A percentile compares a stretch with the other conserved stretches of the same genome.
Conservation (phyloP, 1,284 basidiomycete species). For the Apiotrichum laibachii region DNA sequence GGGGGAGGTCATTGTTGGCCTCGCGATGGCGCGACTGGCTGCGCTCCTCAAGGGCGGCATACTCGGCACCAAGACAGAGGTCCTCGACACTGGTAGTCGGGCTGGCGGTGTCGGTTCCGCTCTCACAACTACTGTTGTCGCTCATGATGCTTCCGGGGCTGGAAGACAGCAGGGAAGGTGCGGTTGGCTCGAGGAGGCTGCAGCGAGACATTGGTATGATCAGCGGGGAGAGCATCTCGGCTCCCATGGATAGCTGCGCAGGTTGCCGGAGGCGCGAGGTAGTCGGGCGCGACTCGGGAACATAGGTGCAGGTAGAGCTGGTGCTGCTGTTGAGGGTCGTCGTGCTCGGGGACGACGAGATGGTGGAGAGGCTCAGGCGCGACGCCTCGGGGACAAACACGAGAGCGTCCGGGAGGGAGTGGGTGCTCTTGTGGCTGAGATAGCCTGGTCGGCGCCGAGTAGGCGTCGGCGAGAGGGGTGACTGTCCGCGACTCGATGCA, state of each 20-base stretch:
- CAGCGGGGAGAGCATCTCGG: slow-evolving; percentile 4
- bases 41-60: not conserved
- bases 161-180: slow-evolving; percentile 4
- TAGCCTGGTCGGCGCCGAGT: slow-evolving; percentile 6
- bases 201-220: not conserved
- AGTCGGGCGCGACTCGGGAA: slow-evolving; percentile 3
- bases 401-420: slow-evolving; percentile 4
- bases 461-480: slow-evolving; percentile 18
- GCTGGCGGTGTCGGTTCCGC: slow-evolving; percentile 1
- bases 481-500: not conserved
- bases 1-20: not conserved
- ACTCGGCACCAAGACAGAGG: slow-evolving; percentile 8
- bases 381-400: not conserved
- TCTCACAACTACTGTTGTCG: slow-evolving; percentile 9
- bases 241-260: slow-evolving; percentile 15
- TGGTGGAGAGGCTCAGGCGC: not conserved
- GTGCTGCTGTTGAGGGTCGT: too few species aligned
- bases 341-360: not conserved
- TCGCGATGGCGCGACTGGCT: not conserved
- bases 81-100: slow-evolving; percentile 18
- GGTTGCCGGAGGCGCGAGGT: slow-evolving; percentile 17
- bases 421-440: not conserved
- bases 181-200: slow-evolving; percentile 10
- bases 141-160: slow-evolving; percentile 15
- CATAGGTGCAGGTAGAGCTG: not conserved